These are phyloP conservation scores for Starmerella bombi DNA, from an alignment of 805 yeast genomes.

Conservation along the genomic window DNA sequence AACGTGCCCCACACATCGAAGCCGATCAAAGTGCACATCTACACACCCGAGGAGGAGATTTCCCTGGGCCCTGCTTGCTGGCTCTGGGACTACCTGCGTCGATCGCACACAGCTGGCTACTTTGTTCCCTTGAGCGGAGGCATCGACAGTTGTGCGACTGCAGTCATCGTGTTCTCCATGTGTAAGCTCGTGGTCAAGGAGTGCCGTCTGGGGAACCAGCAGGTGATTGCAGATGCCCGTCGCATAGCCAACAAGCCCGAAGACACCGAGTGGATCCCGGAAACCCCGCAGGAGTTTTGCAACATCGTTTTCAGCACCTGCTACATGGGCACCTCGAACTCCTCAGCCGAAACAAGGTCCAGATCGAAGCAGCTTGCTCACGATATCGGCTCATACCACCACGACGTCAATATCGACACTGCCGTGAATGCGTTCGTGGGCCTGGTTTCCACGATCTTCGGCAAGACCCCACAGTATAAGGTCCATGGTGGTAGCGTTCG, in stretches of 20 bases:
- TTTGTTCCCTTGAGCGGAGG: conserved; percentile 95
- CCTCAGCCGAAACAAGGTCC: conserved; percentile 70
- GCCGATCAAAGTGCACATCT: conserved; percentile 42
- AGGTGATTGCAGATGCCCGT: conserved; percentile 67
- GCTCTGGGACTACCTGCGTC: conserved; percentile 95
- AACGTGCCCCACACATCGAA: conserved; percentile 35
- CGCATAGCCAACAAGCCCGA: conserved; percentile 42
- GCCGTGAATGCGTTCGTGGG: conserved; percentile 60
- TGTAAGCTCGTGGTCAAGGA: conserved; percentile 69
- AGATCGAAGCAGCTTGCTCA: conserved; percentile 68
- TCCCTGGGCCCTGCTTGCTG: conserved; percentile 98
- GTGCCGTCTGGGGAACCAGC: conserved; percentile 42
- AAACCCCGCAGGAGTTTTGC: conserved; percentile 63
- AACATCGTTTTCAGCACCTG: conserved; percentile 69
- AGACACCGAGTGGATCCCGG: conserved; percentile 48
- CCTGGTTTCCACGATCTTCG: conserved; percentile 80
- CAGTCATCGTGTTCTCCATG: conserved; percentile 89
- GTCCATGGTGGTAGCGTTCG: conserved; percentile 86
- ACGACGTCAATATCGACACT: conserved; percentile 82
- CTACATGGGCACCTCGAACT: conserved; percentile 92
- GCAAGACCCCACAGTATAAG: conserved; percentile 75
- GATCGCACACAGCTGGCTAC: conserved; percentile 82
- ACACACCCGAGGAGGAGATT: conserved; percentile 86
- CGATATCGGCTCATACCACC: conserved; percentile 76
- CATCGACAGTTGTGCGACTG: conserved; percentile 95